These are phyloP conservation scores for Staphylotrichum longicolle DNA, from an alignment of 495 filamentous ascomycete genomes.

Conservation along the genomic window DNA sequence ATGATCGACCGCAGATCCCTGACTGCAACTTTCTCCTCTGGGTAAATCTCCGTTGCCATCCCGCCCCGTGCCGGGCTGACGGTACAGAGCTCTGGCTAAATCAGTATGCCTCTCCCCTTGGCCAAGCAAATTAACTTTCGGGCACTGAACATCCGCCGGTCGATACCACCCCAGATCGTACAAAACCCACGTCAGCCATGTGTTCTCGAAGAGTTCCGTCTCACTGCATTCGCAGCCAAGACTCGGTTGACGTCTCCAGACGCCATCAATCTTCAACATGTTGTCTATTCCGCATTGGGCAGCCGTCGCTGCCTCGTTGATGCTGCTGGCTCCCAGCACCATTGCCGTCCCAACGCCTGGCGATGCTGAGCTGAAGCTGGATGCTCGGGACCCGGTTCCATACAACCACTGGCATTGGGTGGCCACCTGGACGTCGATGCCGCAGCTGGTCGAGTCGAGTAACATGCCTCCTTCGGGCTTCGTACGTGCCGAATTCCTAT, in stretches of 20 bases:
- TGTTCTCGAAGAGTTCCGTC: not conserved
- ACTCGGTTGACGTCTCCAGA: not conserved
- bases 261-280: not conserved
- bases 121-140: constrained; percentile 25
- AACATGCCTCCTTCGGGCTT: constrained; percentile 62
- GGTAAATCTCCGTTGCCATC: constrained; percentile 3
- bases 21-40: not conserved
- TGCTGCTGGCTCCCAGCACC: constrained; percentile 7
- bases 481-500: constrained; percentile 39
- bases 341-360: constrained; percentile 10
- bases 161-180: not conserved
- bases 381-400: constrained; percentile 4
- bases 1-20: not conserved
- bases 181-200: constrained; percentile 3
- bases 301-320: constrained; percentile 11
- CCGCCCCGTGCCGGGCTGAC: not conserved
- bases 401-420: constrained; percentile 54
- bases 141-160: constrained; percentile 25
- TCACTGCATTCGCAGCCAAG: not conserved
- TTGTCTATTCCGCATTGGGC: constrained; percentile 6
- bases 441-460: constrained; percentile 59
- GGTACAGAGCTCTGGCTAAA: constrained; percentile 26
- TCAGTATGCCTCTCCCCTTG: constrained; percentile 8
- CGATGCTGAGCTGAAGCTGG: not conserved
- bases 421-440: constrained; percentile 64